phyloP scores from a whole-genome alignment of 129 eudicot genomes.

The Tagetes patula region DNA sequence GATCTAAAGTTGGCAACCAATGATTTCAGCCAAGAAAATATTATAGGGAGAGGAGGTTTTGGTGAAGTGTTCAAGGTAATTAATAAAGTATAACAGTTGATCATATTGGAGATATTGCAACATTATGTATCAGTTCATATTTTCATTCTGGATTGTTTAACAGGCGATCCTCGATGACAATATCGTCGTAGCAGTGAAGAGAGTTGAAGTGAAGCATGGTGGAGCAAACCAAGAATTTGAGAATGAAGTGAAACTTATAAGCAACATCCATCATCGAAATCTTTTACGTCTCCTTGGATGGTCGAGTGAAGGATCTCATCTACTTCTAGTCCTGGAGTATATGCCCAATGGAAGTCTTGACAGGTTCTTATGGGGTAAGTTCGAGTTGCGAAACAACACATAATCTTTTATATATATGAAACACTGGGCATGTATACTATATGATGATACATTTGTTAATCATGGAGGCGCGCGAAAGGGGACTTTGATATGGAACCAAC shows the following conservation, averaged over 20 bases:
- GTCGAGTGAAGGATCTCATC: slow-evolving; percentile 51
- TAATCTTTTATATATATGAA: background rate
- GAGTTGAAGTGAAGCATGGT: slow-evolving; percentile 33
- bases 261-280: slow-evolving; percentile 14
- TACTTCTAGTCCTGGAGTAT: slow-evolving; percentile 20
- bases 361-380: slow-evolving; percentile 34
- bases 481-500: slow-evolving; percentile 53
- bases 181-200: slow-evolving; percentile 63
- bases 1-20: background rate
- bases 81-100: background rate
- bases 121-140: no score
- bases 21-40: no score
- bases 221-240: slow-evolving; percentile 57
- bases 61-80: slow-evolving; percentile 20
- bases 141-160: background rate
- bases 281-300: slow-evolving; percentile 73
- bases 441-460: no score
- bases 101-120: no score
- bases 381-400: background rate
- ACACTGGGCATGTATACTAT: background rate
- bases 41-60: no score
- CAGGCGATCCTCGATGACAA: slow-evolving; percentile 57
- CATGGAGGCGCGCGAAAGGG: slow-evolving; percentile 49
- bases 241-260: slow-evolving; percentile 65
- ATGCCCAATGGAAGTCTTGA: no score